A percentile compares a stretch with the other conserved stretches of the same genome.
Conservation (phyloP, 2,329 filamentous ascomycete species). For the Epichloe typhina region DNA sequence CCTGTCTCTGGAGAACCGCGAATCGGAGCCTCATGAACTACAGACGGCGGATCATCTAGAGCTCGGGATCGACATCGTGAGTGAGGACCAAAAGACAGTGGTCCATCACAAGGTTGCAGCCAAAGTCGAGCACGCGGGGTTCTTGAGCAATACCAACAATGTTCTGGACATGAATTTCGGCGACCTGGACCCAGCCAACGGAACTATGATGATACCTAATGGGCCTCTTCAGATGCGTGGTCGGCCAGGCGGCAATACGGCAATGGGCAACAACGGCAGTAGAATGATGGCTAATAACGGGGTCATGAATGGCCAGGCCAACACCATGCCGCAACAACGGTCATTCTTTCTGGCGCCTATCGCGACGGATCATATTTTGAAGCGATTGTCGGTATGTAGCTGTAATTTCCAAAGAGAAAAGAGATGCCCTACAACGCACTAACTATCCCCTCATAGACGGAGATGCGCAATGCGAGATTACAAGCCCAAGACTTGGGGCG, state of each 20-base stretch:
- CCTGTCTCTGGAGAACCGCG: conserved; percentile 83
- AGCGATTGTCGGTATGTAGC: conserved; percentile 31
- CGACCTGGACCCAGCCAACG: conserved; percentile 73
- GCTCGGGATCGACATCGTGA: conserved; percentile 95
- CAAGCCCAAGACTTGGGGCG: conserved; percentile 77
- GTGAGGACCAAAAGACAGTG: conserved; percentile 95
- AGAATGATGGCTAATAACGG: conserved; percentile 41
- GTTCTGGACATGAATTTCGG: conserved; percentile 83
- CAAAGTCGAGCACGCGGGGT: conserved; percentile 89
- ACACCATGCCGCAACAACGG: conserved; percentile 56
- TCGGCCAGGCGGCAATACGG: conserved; percentile 54
- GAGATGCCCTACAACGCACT: background rate
- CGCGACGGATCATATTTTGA: conserved; percentile 89
- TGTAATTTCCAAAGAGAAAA: background rate
- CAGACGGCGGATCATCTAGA: conserved; percentile 86
- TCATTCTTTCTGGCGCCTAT: conserved; percentile 81
- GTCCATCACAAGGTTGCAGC: conserved; percentile 97
- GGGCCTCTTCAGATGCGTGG: conserved; percentile 59
- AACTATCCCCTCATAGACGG: conserved; percentile 35
- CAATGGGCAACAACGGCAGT: conserved; percentile 46
- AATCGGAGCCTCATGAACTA: conserved; percentile 90
- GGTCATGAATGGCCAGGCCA: conserved; percentile 35
- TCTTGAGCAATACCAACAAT: conserved; percentile 61
- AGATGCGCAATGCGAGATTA: conserved; percentile 80
- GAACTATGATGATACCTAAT: conserved; percentile 56